Evolutionary conservation across 2,329 filamentous ascomycete species (phyloP), one percentile per base, ranked within the genome.

Genomic region (Pezicula rhizophila): DNA sequence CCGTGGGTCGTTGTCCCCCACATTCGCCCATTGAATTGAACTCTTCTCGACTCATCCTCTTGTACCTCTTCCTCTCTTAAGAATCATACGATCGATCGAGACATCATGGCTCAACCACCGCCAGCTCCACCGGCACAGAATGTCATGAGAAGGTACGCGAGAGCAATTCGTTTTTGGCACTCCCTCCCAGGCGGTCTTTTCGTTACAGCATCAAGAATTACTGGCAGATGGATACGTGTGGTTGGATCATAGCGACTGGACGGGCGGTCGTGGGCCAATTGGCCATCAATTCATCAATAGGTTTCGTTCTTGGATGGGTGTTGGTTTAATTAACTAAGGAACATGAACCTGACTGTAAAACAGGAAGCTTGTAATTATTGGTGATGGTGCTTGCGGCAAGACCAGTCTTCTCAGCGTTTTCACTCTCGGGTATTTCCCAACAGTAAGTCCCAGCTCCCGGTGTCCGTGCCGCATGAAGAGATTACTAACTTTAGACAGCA

Each of bases 361-460:
- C 66, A 96, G 91, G 76, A 96, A 96, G 74, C 78, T 96, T 65
- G 91, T 96, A 63, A 96, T 96, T 60, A 96, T 96, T 63, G 91
- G 91, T 53, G 91, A 96, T 65, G 93, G 93, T 75, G 93, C 93
- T 60, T 99, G 93, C 71, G 93, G 93, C 63, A 99, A 99, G 77
- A 99, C 93, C 46, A 95, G 89, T 82, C 74, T 99, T 62, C 76
- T 99, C 58, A 96, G 91, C 67, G 93, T 99, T 59, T 99, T 99
- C 70, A 99, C 93, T 33, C 77, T 99, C 47, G 93, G 93, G 50
- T 97, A 96, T 71, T 99, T 97, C 64, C 93, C 93, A 62, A 96
- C 90, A 64, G 92, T 96, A 76, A 74, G 89, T 80, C 42, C 42
- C 42, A 42, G 48, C 42, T 8, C 26, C 40, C 45, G 28, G 31